phyloP scores from a whole-genome alignment of 106 monocot genomes.

The Triglochin maritima region DNA sequence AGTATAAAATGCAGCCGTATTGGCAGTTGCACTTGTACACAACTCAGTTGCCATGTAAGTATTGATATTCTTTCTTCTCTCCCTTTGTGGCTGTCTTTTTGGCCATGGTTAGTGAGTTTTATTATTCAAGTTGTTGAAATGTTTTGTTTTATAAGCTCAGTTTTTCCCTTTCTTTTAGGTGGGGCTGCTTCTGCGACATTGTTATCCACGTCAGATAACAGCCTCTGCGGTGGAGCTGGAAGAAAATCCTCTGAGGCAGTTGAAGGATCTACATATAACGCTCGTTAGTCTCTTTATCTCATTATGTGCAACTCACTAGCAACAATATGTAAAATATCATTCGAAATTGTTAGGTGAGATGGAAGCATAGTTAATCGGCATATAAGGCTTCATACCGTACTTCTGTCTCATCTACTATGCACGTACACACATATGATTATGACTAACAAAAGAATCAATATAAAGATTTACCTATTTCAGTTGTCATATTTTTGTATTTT shows the following conservation, averaged over 20 bases:
- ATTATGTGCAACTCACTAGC: background rate
- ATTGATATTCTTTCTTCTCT: background rate
- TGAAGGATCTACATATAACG: background rate
- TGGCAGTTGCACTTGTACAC: slow-evolving; percentile 75
- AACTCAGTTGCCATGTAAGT: slow-evolving; percentile 65
- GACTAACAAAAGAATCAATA: no score
- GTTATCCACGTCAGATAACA: background rate
- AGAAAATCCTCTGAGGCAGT: background rate
- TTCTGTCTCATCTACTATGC: no score
- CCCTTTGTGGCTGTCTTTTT: background rate
- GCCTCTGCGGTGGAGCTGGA: background rate
- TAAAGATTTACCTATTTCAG: no score
- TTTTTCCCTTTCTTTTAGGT: slow-evolving; percentile 9
- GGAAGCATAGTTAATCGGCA: no score
- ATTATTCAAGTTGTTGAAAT: background rate
- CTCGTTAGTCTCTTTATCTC: background rate
- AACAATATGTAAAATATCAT: no score
- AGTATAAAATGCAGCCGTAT: slow-evolving; percentile 44
- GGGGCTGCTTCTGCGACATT: slow-evolving; percentile 6
- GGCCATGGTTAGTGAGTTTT: background rate
- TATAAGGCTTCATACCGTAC: no score
- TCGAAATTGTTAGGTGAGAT: no score
- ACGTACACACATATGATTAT: no score
- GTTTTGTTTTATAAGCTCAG: background rate
- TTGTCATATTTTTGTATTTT: no score